Evolutionary conservation across 345 rosid genomes (phyloP).

Genomic region (Aurinia saxatilis): DNA sequence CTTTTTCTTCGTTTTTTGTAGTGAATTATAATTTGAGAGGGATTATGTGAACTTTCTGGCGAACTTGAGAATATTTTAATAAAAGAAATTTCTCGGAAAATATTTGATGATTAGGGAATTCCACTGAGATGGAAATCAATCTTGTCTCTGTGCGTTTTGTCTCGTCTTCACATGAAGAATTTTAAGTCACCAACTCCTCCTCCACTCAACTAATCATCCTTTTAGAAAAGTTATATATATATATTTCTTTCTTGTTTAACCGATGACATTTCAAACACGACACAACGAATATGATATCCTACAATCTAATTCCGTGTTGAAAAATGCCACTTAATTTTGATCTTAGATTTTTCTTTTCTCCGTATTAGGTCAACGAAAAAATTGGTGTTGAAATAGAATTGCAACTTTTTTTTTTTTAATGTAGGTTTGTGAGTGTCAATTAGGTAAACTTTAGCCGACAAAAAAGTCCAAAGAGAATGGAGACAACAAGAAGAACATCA

Average conservation of each 20-base stretch:
- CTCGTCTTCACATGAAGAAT: slow-evolving; percentile 20
- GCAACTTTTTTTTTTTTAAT: slow-evolving; percentile 11
- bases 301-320: slow-evolving; percentile 16
- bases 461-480: slow-evolving; percentile 20
- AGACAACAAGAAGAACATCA: slow-evolving; percentile 25
- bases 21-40: background rate
- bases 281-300: background rate
- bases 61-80: no score
- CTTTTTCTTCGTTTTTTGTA: no score
- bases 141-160: slow-evolving; percentile 25
- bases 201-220: slow-evolving; percentile 16
- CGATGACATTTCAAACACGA: slow-evolving; percentile 21
- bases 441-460: slow-evolving; percentile 21
- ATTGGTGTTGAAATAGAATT: slow-evolving; percentile 8
- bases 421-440: slow-evolving; percentile 16
- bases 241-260: background rate
- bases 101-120: background rate
- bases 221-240: background rate
- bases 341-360: background rate
- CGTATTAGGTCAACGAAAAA: slow-evolving; percentile 19
- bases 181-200: slow-evolving; percentile 24
- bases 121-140: slow-evolving; percentile 10
- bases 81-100: no score
- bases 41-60: background rate
- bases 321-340: background rate